Evolutionary conservation across 2,329 filamentous ascomycete genomes (phyloP).

Genomic region (Didymella sp.): DNA sequence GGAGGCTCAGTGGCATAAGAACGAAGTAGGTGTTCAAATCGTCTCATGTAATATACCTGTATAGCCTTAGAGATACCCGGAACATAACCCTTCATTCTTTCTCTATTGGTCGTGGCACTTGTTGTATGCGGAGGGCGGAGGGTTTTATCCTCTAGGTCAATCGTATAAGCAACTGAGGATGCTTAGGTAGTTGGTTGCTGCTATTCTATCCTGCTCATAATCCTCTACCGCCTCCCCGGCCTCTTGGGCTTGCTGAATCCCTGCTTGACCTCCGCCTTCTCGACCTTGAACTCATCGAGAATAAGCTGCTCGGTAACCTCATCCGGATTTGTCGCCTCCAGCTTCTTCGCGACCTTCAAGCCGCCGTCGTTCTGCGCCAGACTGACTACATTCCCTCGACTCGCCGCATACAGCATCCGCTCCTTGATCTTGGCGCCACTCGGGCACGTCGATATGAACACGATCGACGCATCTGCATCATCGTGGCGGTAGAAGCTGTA

Average conservation of each 20-base stretch:
- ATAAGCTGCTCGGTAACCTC: conserved; percentile 75
- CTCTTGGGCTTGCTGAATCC: conserved; percentile 80
- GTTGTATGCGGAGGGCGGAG: too few relatives aligned
- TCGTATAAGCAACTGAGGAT: too few relatives aligned
- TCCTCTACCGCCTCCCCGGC: conserved; percentile 64
- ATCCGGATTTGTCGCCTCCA: conserved; percentile 68
- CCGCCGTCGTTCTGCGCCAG: conserved; percentile 71
- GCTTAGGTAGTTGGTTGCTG: too few relatives aligned
- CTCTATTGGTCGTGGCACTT: too few relatives aligned
- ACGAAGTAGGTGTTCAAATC: background rate
- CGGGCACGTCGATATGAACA: conserved; percentile 87
- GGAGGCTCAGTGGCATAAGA: conserved; percentile 22
- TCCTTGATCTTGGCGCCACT: conserved; percentile 76
- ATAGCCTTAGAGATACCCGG: too few relatives aligned
- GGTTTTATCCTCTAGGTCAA: too few relatives aligned
- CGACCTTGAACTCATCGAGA: conserved; percentile 71
- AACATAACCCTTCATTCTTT: too few relatives aligned
- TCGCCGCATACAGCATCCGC: conserved; percentile 81
- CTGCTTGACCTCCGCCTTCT: conserved; percentile 71
- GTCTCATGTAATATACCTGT: too few relatives aligned
- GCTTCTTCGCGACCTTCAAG: conserved; percentile 71
- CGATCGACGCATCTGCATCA: conserved; percentile 62
- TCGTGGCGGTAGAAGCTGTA: conserved; percentile 81
- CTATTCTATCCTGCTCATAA: too few relatives aligned
- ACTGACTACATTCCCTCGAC: conserved; percentile 65